Evolutionary conservation across 2,329 filamentous ascomycete genomes (phyloP).

Genomic region (Ceratocystis alfenasii): DNA sequence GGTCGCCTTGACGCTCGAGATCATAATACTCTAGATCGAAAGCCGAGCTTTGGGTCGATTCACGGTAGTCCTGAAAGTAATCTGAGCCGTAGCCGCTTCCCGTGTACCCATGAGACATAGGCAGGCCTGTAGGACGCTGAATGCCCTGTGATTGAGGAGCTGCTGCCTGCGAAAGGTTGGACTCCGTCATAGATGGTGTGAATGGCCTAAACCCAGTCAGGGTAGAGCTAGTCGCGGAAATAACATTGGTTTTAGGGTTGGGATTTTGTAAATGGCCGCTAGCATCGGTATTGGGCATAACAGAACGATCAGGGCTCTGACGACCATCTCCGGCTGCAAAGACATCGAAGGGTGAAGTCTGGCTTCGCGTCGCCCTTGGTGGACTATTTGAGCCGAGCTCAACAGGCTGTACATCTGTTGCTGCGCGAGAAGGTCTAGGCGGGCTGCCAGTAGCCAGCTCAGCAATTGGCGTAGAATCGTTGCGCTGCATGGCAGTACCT

Average conservation of each 20-base stretch:
- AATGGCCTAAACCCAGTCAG: conserved; percentile 13
- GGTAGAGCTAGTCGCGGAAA: conserved; percentile 5
- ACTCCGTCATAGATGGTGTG: conserved; percentile 19
- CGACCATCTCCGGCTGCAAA: conserved; percentile 29
- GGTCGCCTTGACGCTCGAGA: conserved; percentile 14
- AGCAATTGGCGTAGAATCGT: not conserved
- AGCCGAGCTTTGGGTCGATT: conserved; percentile 18
- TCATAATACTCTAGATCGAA: conserved; percentile 20
- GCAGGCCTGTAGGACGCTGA: conserved; percentile 15
- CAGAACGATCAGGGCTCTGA: conserved; percentile 29
- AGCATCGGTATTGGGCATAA: not conserved
- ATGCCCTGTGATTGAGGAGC: conserved; percentile 16
- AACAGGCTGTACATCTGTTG: conserved; percentile 12
- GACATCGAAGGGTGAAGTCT: conserved; percentile 25
- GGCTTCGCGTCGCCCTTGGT: conserved; percentile 21
- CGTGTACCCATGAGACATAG: conserved; percentile 29
- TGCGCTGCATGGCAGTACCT: conserved; percentile 6
- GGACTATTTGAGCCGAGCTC: not conserved
- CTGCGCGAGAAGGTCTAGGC: conserved; percentile 11
- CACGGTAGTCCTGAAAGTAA: conserved; percentile 24
- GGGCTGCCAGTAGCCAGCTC: not conserved
- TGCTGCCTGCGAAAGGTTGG: conserved; percentile 18
- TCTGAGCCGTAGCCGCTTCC: conserved; percentile 24
- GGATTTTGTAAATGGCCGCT: not conserved
- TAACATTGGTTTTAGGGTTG: not conserved